phyloP scores from a whole-genome alignment of 768 basidiomycete genomes.

The Gautieria morchelliformis region DNA sequence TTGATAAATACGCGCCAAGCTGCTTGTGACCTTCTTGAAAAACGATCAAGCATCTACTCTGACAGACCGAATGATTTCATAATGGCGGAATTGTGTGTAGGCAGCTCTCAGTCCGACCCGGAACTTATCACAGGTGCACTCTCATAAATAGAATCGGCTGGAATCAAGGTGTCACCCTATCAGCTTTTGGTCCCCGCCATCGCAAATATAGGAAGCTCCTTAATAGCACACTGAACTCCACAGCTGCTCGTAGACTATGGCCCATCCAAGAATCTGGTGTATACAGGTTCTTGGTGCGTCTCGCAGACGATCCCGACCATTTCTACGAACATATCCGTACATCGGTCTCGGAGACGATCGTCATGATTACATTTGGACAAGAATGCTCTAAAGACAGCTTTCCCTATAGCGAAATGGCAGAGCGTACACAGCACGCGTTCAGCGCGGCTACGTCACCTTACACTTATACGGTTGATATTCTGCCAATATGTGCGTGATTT shows the following conservation, averaged over 20 bases:
- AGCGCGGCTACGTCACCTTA: neutral
- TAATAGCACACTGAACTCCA: neutral
- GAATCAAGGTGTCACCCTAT: neutral
- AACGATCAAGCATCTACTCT: constrained; percentile 13
- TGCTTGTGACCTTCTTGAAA: constrained; percentile 12
- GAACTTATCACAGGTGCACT: neutral
- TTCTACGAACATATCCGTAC: neutral
- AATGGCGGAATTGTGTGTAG: constrained; percentile 11
- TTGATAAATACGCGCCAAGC: constrained; percentile 10
- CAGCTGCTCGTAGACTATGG: neutral
- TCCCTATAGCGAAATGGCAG: neutral
- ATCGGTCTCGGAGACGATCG: neutral
- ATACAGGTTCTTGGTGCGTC: neutral
- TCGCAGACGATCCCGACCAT: neutral
- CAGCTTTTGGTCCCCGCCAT: neutral
- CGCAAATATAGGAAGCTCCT: neutral
- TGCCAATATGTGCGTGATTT: neutral
- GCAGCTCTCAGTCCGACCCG: neutral
- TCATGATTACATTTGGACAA: neutral
- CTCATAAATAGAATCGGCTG: neutral
- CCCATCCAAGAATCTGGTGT: neutral
- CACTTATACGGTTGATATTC: neutral
- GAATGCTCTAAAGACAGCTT: neutral
- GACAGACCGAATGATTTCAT: constrained; percentile 9
- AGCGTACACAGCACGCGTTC: neutral